Conservation (phyloP, 371 early-diverging fungal species). For the Basidiobolus meristosporus region DNA sequence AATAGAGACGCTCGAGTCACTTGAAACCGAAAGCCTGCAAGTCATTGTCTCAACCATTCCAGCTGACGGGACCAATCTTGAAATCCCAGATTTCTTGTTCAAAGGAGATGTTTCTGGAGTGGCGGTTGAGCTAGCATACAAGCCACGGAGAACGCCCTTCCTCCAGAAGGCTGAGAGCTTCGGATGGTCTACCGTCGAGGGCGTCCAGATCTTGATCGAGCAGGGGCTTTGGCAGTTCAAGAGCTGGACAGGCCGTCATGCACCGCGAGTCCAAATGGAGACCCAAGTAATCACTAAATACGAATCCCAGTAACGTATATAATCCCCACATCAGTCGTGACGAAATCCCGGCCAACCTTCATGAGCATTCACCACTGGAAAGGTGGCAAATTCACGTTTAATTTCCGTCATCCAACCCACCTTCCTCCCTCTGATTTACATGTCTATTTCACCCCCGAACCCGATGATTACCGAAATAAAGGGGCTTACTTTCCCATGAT, state of each 20-base stretch:
- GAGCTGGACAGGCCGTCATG: slow-evolving; percentile 43
- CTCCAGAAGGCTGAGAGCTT: slow-evolving; percentile 30
- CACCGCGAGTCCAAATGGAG: slow-evolving; percentile 23
- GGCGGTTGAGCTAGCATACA: slow-evolving; percentile 85
- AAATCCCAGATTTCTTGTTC: slow-evolving; percentile 29
- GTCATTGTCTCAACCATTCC: slow-evolving; percentile 67
- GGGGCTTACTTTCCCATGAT: too few relatives aligned
- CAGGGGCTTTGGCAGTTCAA: slow-evolving; percentile 81
- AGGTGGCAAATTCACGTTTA: too few relatives aligned
- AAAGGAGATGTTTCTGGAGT: slow-evolving; percentile 30
- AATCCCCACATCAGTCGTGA: too few relatives aligned
- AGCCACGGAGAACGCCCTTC: slow-evolving; percentile 52
- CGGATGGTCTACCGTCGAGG: slow-evolving; percentile 60
- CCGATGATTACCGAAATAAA: too few relatives aligned
- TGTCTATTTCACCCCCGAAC: too few relatives aligned
- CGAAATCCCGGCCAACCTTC: too few relatives aligned
- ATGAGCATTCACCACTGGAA: too few relatives aligned
- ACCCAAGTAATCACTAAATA: too few relatives aligned
- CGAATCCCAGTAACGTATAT: too few relatives aligned
- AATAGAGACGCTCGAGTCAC: slow-evolving; percentile 5
- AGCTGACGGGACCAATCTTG: slow-evolving; percentile 48
- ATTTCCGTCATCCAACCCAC: too few relatives aligned
- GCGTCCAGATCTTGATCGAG: slow-evolving; percentile 72
- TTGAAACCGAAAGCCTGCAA: neutral
- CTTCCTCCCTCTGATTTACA: too few relatives aligned